Base-by-base conservation (phyloP, 2,329 filamentous ascomycete genomes). In the Penicillium sp. region DNA sequence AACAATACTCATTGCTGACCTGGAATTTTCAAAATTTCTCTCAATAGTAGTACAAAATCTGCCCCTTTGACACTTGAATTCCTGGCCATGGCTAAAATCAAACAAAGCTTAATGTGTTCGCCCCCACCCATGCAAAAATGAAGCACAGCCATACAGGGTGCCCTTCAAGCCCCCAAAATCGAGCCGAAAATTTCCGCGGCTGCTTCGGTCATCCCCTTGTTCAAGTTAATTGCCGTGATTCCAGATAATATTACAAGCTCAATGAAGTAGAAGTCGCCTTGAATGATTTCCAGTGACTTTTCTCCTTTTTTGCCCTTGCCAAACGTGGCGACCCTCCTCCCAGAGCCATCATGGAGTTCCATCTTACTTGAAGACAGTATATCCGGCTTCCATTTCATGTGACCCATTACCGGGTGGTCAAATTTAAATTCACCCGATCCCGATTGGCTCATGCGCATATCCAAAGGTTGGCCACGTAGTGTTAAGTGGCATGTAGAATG, bases 311-410 rank as follows among this genome's bases (percentile, higher is more conserved):
- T 37, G 4, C 36, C 46, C n/a, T 29, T 33, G 5, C 37, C 29
- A 13, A 49, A 23, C 1, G 36, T 29, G 3, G 46, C 46, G 10
- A 49, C 8, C 9, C 30, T 18, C 3, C 20, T 41, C 7, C 36
- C 46, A 2, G 17, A 21, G 17, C 18, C 23, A 32, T 47, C 44
- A 4, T 15, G 7, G 12, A 47, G 20, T n/a, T 49, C 34, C 34
- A 41, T 49, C 23, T 42, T 49, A 21, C 23, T 39, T 20, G 10
- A 23, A 12, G 36, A 32, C 12, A 32, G n/a, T 15, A 37, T 17
- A 33, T 33, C 34, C 12, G 37, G 13, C 37, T 49, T 49, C 46
- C 46, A 49, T 17, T 42, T 49, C 23, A 49, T 24, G 8, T 33
- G 37, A 17, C 46, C 46, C 26, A 42, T 33, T n/a, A 15, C 12